These are phyloP conservation scores for Nicotiana undulata DNA, from an alignment of 257 asterid species.

Conservation along the genomic window DNA sequence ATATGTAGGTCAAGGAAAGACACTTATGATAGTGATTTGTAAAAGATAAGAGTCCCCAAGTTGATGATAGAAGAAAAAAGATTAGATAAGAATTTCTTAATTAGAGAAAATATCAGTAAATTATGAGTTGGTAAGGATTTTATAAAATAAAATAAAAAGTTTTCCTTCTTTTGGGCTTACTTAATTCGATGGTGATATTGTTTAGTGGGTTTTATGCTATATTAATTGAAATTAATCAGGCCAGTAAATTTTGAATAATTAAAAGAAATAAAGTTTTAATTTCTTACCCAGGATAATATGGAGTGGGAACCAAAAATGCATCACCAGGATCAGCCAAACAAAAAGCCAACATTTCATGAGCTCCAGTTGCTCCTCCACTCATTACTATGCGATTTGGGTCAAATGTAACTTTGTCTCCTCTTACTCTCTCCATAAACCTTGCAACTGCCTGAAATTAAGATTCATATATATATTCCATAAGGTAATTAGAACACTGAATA, in stretches of 20 bases:
- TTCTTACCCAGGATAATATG: conserved; percentile 81
- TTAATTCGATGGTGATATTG: no score
- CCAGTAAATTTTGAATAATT: not conserved
- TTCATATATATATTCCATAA: no score
- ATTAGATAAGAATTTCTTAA: not conserved
- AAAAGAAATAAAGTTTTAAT: not conserved
- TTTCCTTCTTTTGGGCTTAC: not conserved
- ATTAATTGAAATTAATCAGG: not conserved
- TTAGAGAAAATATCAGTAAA: not conserved
- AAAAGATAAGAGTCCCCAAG: not conserved
- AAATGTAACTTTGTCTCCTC: conserved; percentile 61
- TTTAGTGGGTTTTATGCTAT: no score
- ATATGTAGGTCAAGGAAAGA: not conserved
- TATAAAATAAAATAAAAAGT: no score
- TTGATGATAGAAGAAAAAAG: not conserved
- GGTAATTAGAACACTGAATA: not conserved
- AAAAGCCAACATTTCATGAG: conserved; percentile 71
- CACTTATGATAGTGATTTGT: not conserved
- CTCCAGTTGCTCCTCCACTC: conserved; percentile 95
- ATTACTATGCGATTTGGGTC: conserved; percentile 68
- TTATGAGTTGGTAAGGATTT: no score
- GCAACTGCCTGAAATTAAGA: conserved; percentile 60
- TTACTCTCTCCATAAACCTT: conserved; percentile 68
- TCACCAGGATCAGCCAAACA: conserved; percentile 88
- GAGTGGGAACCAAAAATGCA: conserved; percentile 76